Evolutionary conservation across 768 basidiomycete species (phyloP).

Genomic region (Suillus subluteus): DNA sequence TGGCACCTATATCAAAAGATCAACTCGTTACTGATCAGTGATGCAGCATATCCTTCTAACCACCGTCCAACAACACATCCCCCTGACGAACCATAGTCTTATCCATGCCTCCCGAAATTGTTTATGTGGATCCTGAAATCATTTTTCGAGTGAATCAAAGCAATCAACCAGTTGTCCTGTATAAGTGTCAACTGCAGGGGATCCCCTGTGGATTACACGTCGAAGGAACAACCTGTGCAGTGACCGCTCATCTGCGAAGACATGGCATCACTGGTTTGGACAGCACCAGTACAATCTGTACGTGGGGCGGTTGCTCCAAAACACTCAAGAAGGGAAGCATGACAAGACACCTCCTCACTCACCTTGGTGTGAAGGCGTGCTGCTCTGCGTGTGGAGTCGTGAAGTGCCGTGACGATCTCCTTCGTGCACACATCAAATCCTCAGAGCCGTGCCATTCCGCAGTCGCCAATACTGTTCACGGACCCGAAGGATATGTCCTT

Average conservation of each 20-base stretch:
- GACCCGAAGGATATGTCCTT: not conserved
- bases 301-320: conserved; percentile 7
- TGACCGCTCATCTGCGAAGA: conserved; percentile 10
- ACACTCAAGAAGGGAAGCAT: conserved; percentile 12
- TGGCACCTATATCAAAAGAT: not conserved
- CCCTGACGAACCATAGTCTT: not conserved
- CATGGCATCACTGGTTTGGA: conserved; percentile 3
- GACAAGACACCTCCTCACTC: conserved; percentile 12
- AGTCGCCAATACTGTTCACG: not conserved
- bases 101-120: not conserved
- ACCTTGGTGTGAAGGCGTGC: conserved; percentile 3
- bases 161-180: not conserved
- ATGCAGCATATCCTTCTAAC: not conserved
- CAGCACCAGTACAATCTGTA: conserved; percentile 7
- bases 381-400: conserved; percentile 4
- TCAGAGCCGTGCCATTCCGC: not conserved
- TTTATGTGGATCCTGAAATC: not conserved
- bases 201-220: not conserved
- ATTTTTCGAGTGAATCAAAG: not conserved
- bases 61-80: not conserved
- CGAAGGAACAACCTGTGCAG: conserved; percentile 6
- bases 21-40: not conserved
- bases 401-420: not conserved
- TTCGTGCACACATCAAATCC: not conserved
- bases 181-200: not conserved